phyloP scores from a whole-genome alignment of 2,329 filamentous ascomycete species.

The Penicillium sumatraense region DNA sequence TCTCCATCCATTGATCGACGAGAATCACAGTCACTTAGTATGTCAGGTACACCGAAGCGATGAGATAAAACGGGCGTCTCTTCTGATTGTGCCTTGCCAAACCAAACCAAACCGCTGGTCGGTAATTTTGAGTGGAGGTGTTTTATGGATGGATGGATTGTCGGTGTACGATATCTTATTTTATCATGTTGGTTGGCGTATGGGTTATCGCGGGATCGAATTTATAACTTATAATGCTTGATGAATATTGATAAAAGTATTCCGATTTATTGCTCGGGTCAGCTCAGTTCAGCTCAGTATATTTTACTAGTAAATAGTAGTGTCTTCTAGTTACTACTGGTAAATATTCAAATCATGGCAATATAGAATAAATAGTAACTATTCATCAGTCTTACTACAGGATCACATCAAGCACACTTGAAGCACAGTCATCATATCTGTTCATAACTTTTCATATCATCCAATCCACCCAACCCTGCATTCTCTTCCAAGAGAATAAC shows the following conservation, averaged over 20 bases:
- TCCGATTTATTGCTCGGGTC: background rate
- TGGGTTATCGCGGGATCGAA: background rate
- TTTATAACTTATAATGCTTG: background rate
- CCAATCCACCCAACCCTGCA: background rate
- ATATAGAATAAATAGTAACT: too few species aligned
- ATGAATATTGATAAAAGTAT: slow-evolving; percentile 1
- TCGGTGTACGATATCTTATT: background rate
- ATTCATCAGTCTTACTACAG: too few species aligned
- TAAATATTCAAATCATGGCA: background rate
- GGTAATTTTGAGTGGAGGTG: too few species aligned
- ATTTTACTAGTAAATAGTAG: background rate
- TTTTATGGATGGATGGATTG: background rate
- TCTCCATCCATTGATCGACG: slow-evolving; percentile 20
- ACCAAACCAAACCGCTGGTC: slow-evolving; percentile 24
- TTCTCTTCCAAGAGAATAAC: background rate
- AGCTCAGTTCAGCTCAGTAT: background rate
- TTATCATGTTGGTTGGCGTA: background rate
- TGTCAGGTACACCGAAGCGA: slow-evolving; percentile 20
- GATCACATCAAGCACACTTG: too few species aligned
- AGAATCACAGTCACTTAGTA: slow-evolving; percentile 26
- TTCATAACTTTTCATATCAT: background rate
- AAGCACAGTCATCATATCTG: too few species aligned
- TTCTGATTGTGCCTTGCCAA: too few species aligned
- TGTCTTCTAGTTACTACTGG: background rate
- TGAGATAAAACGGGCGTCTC: slow-evolving; percentile 10